Conservation (phyloP, 768 basidiomycete genomes). For the Calocybe cyanea region DNA sequence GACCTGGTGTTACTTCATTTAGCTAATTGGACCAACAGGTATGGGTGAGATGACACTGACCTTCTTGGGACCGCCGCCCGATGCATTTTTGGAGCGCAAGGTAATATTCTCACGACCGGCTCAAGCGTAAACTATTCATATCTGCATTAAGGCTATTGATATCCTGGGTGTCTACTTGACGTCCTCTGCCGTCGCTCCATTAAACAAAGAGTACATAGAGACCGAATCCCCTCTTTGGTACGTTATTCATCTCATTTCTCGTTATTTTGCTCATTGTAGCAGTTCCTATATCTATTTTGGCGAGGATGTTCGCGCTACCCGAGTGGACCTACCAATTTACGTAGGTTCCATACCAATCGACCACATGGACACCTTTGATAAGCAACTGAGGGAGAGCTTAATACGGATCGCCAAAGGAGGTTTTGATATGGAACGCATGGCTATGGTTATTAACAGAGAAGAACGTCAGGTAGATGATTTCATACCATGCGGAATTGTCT, state of each 20-base stretch:
- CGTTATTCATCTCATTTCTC: constrained; percentile 14
- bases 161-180: constrained; percentile 86
- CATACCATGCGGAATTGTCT: background rate
- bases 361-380: constrained; percentile 68
- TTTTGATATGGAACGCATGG: constrained; percentile 89
- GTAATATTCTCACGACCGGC: no score
- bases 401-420: constrained; percentile 66
- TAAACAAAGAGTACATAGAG: constrained; percentile 92
- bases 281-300: constrained; percentile 87
- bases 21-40: constrained; percentile 23
- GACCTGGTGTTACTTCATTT: background rate
- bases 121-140: background rate
- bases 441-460: constrained; percentile 80
- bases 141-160: constrained; percentile 65
- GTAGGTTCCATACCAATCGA: constrained; percentile 82
- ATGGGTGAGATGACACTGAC: constrained; percentile 80
- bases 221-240: constrained; percentile 87
- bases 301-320: constrained; percentile 70
- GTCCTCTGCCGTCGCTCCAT: constrained; percentile 73
- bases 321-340: constrained; percentile 71
- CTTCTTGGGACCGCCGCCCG: constrained; percentile 75
- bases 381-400: constrained; percentile 65
- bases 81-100: constrained; percentile 69
- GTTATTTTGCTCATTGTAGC: constrained; percentile 6
- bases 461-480: constrained; percentile 68